Evolutionary conservation across 2,329 filamentous ascomycete species (phyloP), one percentile per base, ranked within the genome.

Genomic region (Metarhizium guizhouense): DNA sequence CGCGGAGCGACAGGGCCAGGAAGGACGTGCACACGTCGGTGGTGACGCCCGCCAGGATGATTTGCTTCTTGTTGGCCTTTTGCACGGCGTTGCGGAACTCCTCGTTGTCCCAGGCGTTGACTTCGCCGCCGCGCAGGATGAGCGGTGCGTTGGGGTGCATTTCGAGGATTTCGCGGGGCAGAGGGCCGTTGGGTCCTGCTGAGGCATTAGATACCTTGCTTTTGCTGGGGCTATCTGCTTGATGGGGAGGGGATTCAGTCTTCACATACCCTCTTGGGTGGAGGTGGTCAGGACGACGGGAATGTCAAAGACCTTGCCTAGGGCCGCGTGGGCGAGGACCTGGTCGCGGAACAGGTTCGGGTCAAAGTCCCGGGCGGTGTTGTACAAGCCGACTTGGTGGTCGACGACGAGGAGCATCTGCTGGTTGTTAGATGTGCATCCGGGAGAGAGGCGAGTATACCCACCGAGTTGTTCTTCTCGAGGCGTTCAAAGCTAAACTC

Each of bases 11-110:
- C n/a, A 90, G 77, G 0, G 87, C 84, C 6, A 88, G 77, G 74
- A 90, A 90, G 0, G 86, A 76, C 25, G 85, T 88, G 76, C 85
- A 90, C 57, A 90, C 86, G 67, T 91, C 87, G 0, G 87, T 90
- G 2, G 82, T 79, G 63, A 90, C 88, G 7, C 87, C 86, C 3
- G 76, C 86, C 16, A 92, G 69, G 64, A 91, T 87, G 62, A 91
- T 74, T 67, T 91, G 88, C 34, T 77, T 83, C 67, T 83, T 84
- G 56, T 80, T 80, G 4, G 85, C 80, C 2, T 84, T 85, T 59
- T 77, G 71, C 58, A 91, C 76, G 2, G 87, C 86, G 2, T 74
- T 74, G 40, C 79, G 78, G 73, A 91, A 90, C 0, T 87, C 80
- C 3, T 76, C 61, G 62, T 88, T 90, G 65, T 91, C 88, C 87